A percentile compares a stretch with the other conserved stretches of the same genome.
These are phyloP conservation scores for Lantana camara DNA, from an alignment of 257 asterid species.

Conservation along the genomic window DNA sequence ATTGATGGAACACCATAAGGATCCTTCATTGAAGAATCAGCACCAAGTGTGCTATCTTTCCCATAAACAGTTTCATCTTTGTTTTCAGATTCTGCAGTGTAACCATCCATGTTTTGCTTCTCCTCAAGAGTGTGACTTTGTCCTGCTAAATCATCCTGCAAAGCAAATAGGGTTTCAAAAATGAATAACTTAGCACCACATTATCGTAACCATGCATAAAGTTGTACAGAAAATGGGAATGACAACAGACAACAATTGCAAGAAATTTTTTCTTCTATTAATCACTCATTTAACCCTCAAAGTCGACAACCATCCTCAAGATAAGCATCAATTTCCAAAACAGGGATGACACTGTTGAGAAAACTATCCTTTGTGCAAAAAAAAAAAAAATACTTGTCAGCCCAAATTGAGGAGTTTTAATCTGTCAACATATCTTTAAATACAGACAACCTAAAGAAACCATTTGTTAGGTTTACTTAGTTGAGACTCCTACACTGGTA, in stretches of 20 bases:
- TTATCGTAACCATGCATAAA: constrained; percentile 3
- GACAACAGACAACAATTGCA: constrained; percentile 15
- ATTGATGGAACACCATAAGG: constrained; percentile 94
- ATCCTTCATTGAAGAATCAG: constrained; percentile 58
- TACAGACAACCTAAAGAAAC: constrained; percentile 7
- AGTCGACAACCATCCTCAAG: constrained; percentile 2
- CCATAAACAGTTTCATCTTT: constrained; percentile 32
- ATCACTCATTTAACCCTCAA: constrained; percentile 1
- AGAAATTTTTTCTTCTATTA: background rate
- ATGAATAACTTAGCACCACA: constrained; percentile 3
- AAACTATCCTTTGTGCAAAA: constrained; percentile 1
- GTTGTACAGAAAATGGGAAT: background rate
- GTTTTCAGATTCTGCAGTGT: constrained; percentile 42
- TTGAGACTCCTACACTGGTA: background rate
- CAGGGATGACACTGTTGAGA: background rate
- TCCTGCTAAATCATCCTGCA: constrained; percentile 47
- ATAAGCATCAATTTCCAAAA: background rate
- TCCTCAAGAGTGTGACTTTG: constrained; percentile 40
- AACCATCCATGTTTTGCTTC: constrained; percentile 42
- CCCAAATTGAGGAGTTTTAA: background rate
- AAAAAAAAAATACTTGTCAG: background rate
- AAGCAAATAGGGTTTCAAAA: constrained; percentile 18
- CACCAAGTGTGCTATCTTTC: constrained; percentile 36
- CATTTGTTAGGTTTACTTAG: background rate
- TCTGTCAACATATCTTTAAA: background rate